Base-by-base conservation (phyloP, 2,329 filamentous ascomycete species). In the Cladobotryum mycophilum region DNA sequence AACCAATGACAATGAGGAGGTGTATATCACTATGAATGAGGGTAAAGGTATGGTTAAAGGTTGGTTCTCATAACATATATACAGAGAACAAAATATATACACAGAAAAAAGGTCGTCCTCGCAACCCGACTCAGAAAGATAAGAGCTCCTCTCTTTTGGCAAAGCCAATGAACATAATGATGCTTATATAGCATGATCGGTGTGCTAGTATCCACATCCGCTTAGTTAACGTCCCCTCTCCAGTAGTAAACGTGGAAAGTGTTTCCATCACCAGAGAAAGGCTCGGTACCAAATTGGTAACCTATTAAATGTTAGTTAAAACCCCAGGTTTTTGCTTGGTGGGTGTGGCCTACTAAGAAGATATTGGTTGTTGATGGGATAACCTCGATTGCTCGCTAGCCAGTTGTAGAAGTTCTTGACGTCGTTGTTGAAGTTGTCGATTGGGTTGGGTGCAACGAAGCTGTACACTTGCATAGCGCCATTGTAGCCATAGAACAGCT, bases 391-490 rank as follows among this genome's bases (percentile, higher is more conserved):
- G 17, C 56, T 53, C 25, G 68, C 67, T 33, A 85, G 66, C 62
- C 83, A 82, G 20, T 67, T 70, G 56, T 81, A 69, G 67, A 85
- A 85, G 5, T 70, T 64, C 60, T 71, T 72, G 57, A 84, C 57
- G 61, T 86, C 79, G 30, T 73, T 79, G 41, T 65, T 73, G 67
- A 80, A 85, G 63, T 53, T 70, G 18, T 68, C 72, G 20, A 76
- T 65, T 18, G 73, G 60, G 45, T 64, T 71, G 33, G 58, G 51
- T 13, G 62, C 67, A 52, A 69, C 61, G 54, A 68, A 86, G 61
- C 75, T 53, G 69, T 76, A 85, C n/a, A 86, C 82, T 7, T 74
- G 78, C 64, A 74, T 84, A 49, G 65, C 61, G 41, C 79, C 78
- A 59, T 85, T 84, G 34, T 63, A 66, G 18, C 82, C 82, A 51